These are phyloP conservation scores for Litsea cubeba DNA, from an alignment of 164 flowering plant genomes.

Conservation along the genomic window DNA sequence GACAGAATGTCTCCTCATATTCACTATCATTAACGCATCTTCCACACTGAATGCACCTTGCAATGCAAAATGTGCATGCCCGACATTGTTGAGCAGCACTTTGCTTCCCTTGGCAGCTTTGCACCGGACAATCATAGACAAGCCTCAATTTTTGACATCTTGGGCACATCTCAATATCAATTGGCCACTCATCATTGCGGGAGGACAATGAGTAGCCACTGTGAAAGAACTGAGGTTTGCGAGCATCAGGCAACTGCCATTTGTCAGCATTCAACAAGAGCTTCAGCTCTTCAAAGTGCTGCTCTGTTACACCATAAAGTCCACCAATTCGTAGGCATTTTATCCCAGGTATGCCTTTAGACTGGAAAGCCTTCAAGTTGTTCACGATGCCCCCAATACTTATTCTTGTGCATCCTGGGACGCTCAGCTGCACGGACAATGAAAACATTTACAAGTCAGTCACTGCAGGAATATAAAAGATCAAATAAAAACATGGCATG, in stretches of 20 bases:
- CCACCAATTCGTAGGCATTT: conserved; percentile 67
- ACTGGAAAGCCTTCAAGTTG: conserved; percentile 44
- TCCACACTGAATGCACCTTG: conserved; percentile 72
- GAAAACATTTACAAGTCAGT: background rate
- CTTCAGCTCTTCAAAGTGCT: conserved; percentile 69
- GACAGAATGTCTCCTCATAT: conserved; percentile 71
- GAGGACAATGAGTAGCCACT: conserved; percentile 27
- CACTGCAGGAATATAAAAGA: no score
- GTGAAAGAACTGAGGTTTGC: conserved; percentile 49
- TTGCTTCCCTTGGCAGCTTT: conserved; percentile 53
- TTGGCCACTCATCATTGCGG: conserved; percentile 53
- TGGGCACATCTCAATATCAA: conserved; percentile 82
- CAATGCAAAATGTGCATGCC: conserved; percentile 73
- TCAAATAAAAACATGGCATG: no score
- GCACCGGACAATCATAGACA: conserved; percentile 84
- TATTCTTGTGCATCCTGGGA: conserved; percentile 74
- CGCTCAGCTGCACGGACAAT: conserved; percentile 58
- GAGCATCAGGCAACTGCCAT: conserved; percentile 16
- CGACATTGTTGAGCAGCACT: conserved; percentile 41
- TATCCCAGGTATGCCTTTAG: conserved; percentile 37
- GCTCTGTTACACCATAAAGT: conserved; percentile 50
- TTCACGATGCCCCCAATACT: conserved; percentile 59
- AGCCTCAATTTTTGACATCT: conserved; percentile 64
- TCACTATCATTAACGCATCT: conserved; percentile 56
- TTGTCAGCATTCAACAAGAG: conserved; percentile 27